Base-by-base conservation (phyloP, 2,329 filamentous ascomycete species). In the Epichloe sibirici region DNA sequence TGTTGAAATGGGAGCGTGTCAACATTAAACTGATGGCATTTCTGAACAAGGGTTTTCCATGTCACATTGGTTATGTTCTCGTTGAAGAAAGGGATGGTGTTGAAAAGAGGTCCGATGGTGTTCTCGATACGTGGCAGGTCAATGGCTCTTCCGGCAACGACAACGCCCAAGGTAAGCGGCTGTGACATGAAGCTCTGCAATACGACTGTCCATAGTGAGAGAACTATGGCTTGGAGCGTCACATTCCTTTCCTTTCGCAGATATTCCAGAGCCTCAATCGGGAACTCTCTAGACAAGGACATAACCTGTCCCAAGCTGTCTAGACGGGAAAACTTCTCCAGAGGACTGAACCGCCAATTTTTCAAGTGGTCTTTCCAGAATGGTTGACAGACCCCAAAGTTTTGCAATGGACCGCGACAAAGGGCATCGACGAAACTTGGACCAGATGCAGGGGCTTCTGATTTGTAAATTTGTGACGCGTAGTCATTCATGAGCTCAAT, bases 31-130 rank as follows among this genome's bases (percentile, higher is more conserved):
- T 79, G 69, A 59, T 95, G 88, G 55, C 86, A 88, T 49, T 72
- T 69, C 15, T 69, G 72, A 23, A 89, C 71, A 1, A 89, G 65
- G 0, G 78, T 73, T 1, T 69, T 63, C 81, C 85, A 89, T 0
- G 74, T 80, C 4, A 75, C 70, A 0, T 66, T 61, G 0, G 65
- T 57, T 6, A 67, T 55, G 13, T 77, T 57, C 5, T 69, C 62
- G 37, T 82, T 67, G 51, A 79, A 75, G 63, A 86, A 89, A 0
- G 90, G 89, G 1, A 96, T 71, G 0, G 90, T 95, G 63, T 96
- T 96, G 75, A 96, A 95, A 21, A 96, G 70, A 0, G 91, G 90
- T 0, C 90, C 91, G 43, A 93, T 77, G 1, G 87, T 79, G 23
- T 74, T 63, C 46, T 90, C 85, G 2, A 83, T 77, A 2, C 74